Conservation (phyloP, 75 land plant genomes). For the Sequoiadendron giganteum region DNA sequence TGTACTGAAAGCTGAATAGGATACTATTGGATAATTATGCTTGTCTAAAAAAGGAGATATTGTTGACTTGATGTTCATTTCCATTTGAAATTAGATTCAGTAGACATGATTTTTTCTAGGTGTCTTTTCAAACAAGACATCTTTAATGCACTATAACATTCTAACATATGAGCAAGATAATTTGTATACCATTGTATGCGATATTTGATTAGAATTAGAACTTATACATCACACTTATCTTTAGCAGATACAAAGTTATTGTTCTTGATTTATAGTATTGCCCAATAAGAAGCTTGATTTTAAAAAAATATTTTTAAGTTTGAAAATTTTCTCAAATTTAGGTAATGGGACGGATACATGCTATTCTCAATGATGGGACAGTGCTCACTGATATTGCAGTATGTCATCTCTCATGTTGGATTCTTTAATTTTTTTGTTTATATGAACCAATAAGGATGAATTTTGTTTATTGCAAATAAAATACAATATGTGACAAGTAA, state of each 20-base stretch:
- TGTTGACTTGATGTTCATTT: neutral
- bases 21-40: neutral
- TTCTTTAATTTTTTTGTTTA: neutral
- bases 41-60: neutral
- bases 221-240: neutral
- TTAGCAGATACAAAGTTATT: neutral
- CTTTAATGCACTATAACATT: neutral
- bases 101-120: neutral
- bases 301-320: neutral
- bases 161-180: neutral
- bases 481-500: neutral
- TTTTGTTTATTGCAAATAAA: neutral
- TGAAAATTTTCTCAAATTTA: neutral
- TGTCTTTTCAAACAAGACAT: neutral
- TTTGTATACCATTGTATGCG: neutral
- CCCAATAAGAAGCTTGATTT: neutral
- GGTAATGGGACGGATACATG: slow-evolving; percentile 47
- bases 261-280: neutral
- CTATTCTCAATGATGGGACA: slow-evolving; percentile 33
- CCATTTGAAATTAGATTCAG: neutral
- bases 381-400: slow-evolving; percentile 40
- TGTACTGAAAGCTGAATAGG: neutral
- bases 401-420: neutral
- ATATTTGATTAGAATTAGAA: neutral
- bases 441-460: neutral